Conservation (phyloP, 176 grass and related monocot genomes). For the Oryza glaberrima region DNA sequence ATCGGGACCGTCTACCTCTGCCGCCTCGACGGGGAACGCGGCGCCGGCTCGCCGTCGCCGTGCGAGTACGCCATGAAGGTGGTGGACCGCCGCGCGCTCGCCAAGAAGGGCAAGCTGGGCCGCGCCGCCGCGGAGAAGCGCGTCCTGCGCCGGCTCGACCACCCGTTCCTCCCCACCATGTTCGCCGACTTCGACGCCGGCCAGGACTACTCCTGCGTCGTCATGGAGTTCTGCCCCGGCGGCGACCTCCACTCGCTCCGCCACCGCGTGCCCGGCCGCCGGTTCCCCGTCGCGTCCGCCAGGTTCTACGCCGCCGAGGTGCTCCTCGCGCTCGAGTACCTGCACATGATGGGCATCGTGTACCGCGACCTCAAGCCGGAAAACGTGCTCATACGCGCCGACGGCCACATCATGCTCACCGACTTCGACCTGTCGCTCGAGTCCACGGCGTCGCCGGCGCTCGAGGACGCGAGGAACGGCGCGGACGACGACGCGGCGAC, state of each 20-base stretch:
- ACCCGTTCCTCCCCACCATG: conserved; percentile 89
- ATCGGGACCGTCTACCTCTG: conserved; percentile 97
- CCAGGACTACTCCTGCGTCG: conserved; percentile 79
- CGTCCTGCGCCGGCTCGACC: conserved; percentile 79
- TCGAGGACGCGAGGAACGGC: conserved; percentile 44
- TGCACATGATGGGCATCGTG: conserved; percentile 98
- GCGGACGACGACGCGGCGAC: neutral
- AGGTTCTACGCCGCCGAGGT: conserved; percentile 96
- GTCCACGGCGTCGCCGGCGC: conserved; percentile 70
- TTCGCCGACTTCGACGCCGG: conserved; percentile 91
- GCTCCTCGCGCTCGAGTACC: conserved; percentile 87
- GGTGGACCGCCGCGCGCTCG: conserved; percentile 77
- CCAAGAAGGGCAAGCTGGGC: conserved; percentile 86
- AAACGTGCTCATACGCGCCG: conserved; percentile 90
- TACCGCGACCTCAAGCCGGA: conserved; percentile 99
- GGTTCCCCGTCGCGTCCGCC: conserved; percentile 75
- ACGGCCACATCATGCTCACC: conserved; percentile 99
- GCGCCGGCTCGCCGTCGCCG: neutral
- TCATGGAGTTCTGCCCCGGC: conserved; percentile 95
- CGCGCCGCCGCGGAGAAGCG: conserved; percentile 83
- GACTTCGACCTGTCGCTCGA: conserved; percentile 97
- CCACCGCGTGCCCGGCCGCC: conserved; percentile 68
- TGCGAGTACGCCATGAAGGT: conserved; percentile 97
- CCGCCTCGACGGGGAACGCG: conserved; percentile 42
- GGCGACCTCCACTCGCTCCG: conserved; percentile 93